Evolutionary conservation across 2,329 filamentous ascomycete species (phyloP).

Genomic region (Penicillium palitans): DNA sequence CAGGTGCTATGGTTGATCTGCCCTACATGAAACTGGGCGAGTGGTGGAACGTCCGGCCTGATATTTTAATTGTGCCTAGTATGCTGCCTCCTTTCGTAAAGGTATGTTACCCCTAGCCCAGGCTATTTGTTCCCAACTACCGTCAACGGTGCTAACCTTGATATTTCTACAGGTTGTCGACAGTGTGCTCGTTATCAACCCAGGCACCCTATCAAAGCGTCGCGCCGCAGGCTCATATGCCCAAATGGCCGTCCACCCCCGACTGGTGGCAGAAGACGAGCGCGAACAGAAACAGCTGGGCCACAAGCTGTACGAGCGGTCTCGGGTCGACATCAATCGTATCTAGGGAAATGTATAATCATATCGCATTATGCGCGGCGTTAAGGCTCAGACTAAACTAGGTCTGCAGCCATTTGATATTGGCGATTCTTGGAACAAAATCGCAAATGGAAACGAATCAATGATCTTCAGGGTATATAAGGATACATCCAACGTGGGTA

Average conservation of each 20-base stretch:
- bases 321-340: conserved; percentile 81
- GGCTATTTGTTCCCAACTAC: not conserved
- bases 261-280: conserved; percentile 60
- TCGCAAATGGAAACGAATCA: conserved; percentile 11
- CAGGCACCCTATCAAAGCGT: conserved; percentile 81
- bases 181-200: conserved; percentile 86
- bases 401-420: not conserved
- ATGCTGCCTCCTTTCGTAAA: conserved; percentile 82
- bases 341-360: conserved; percentile 54
- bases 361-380: conserved; percentile 26
- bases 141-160: not conserved
- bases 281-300: conserved; percentile 59
- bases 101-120: conserved; percentile 52
- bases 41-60: conserved; percentile 81
- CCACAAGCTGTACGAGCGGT: conserved; percentile 77
- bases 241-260: conserved; percentile 71
- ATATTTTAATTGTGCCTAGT: conserved; percentile 81
- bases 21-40: conserved; percentile 86
- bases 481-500: conserved; percentile 5
- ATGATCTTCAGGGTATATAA: conserved; percentile 12
- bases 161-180: conserved; percentile 70
- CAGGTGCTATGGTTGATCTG: conserved; percentile 77
- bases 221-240: conserved; percentile 83
- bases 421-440: not conserved
- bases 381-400: conserved; percentile 17